These are phyloP conservation scores for Epichloe aotearoae DNA, from an alignment of 2,329 filamentous ascomycete genomes.

Conservation along the genomic window DNA sequence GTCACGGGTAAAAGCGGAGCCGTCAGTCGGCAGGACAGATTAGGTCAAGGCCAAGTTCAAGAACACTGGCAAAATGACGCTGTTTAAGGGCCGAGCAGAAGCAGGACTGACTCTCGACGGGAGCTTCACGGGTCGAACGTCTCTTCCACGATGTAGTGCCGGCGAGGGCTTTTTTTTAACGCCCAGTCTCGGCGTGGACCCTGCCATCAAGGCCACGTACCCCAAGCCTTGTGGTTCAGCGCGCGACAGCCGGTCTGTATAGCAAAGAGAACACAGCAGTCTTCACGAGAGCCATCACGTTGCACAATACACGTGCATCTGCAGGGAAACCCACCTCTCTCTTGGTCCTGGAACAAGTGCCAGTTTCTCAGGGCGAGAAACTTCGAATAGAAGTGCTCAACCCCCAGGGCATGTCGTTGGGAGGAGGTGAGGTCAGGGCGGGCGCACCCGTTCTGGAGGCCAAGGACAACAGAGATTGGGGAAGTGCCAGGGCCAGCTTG, in stretches of 20 bases:
- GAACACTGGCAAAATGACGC: conserved; percentile 37
- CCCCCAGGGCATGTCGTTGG: conserved; percentile 30
- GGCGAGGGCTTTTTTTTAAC: conserved; percentile 31
- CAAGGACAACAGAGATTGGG: conserved; percentile 28
- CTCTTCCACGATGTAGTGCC: conserved; percentile 37
- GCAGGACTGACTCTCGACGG: conserved; percentile 44
- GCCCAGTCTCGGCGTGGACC: conserved; percentile 42
- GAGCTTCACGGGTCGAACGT: conserved; percentile 40
- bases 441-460: conserved; percentile 16
- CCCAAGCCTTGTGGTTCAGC: conserved; percentile 36
- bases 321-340: conserved; percentile 27
- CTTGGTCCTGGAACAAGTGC: conserved; percentile 42
- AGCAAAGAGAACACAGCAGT: conserved; percentile 34
- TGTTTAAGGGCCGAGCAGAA: conserved; percentile 36
- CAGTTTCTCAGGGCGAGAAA: conserved; percentile 42
- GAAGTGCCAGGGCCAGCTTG: conserved; percentile 32
- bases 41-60: conserved; percentile 34
- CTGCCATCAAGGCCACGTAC: conserved; percentile 38
- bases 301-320: conserved; percentile 33
- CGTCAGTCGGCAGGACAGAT: not conserved
- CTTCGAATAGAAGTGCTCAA: conserved; percentile 34
- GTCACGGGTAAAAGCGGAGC: not conserved
- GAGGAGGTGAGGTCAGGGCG: conserved; percentile 21
- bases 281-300: conserved; percentile 31
- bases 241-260: conserved; percentile 35